Percentiles rank a stretch among this genome's conserved stretches.
Conservation (phyloP, 2,329 filamentous ascomycete species). For the Colletotrichum tropicale region DNA sequence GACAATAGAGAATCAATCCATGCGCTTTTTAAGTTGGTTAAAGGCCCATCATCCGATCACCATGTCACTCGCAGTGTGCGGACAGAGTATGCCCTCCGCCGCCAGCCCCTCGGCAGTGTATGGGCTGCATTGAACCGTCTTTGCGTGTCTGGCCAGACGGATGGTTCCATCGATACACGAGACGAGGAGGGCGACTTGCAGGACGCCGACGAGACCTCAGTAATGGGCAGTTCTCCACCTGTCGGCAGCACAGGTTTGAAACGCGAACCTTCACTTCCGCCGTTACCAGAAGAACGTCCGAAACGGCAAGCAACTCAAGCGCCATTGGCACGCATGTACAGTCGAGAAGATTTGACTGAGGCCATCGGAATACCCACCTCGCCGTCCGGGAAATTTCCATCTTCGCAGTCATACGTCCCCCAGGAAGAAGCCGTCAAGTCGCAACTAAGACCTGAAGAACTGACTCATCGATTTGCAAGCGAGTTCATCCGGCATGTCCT, state of each 20-base stretch:
- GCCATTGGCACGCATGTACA: neutral
- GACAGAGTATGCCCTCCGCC: neutral
- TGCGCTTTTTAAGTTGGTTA: neutral
- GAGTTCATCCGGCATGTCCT: neutral
- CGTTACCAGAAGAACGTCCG: neutral
- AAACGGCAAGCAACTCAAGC: neutral
- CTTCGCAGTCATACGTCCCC: neutral
- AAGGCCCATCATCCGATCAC: neutral
- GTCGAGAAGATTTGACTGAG: neutral
- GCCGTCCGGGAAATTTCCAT: neutral
- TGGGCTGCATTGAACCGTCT: neutral
- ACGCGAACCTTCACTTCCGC: neutral
- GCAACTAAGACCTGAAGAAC: neutral
- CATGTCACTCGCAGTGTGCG: neutral
- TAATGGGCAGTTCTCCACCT: neutral
- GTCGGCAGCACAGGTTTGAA: neutral
- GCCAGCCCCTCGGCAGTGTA: neutral
- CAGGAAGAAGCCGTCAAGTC: neutral
- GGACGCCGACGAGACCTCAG: neutral
- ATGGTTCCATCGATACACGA: neutral
- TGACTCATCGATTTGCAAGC: neutral
- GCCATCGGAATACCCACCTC: neutral
- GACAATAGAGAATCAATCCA: neutral
- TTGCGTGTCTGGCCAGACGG: neutral
- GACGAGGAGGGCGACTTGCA: neutral